phyloP scores from a whole-genome alignment of 1,284 basidiomycete genomes.

The Apiotrichum veenhuisii region DNA sequence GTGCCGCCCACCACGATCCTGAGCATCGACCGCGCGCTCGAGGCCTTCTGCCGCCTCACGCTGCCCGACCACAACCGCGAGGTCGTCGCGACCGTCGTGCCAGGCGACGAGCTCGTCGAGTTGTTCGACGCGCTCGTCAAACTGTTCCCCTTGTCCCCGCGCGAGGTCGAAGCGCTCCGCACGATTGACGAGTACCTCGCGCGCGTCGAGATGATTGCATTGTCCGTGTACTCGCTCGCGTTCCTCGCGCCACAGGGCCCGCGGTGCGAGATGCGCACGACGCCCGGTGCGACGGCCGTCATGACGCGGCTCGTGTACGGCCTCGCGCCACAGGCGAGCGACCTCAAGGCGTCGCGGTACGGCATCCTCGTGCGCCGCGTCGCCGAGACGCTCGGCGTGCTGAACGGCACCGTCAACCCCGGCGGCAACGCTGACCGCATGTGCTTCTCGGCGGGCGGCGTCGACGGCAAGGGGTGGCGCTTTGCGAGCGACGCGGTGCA shows the following conservation, averaged over 20 bases:
- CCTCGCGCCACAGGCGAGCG: constrained; percentile 48
- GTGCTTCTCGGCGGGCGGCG: constrained; percentile 55
- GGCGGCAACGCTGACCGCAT: constrained; percentile 30
- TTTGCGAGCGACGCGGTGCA: constrained; percentile 66
- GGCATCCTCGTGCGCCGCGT: constrained; percentile 66
- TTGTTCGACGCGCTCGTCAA: constrained; percentile 70
- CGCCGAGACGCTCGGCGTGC: constrained; percentile 75
- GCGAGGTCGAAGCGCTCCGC: constrained; percentile 63
- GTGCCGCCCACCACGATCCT: constrained; percentile 25
- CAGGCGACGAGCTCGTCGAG: constrained; percentile 58
- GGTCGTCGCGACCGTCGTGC: constrained; percentile 61
- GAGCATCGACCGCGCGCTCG: constrained; percentile 59
- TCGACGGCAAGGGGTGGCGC: constrained; percentile 70
- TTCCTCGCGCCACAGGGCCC: constrained; percentile 74
- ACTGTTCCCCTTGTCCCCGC: constrained; percentile 71
- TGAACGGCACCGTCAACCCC: constrained; percentile 60
- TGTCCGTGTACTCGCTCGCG: constrained; percentile 78
- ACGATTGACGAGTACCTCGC: constrained; percentile 65
- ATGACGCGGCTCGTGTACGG: constrained; percentile 51
- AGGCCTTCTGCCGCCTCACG: constrained; percentile 73
- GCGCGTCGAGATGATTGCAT: constrained; percentile 71
- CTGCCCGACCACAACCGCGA: constrained; percentile 77
- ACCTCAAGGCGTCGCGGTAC: constrained; percentile 57
- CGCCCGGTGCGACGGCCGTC: constrained; percentile 47
- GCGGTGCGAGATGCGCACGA: constrained; percentile 64